Percentiles rank a stretch among this genome's conserved stretches.
These are phyloP conservation scores for Wickerhamomyces chaumierensis DNA, from an alignment of 805 yeast species.

Conservation along the genomic window DNA sequence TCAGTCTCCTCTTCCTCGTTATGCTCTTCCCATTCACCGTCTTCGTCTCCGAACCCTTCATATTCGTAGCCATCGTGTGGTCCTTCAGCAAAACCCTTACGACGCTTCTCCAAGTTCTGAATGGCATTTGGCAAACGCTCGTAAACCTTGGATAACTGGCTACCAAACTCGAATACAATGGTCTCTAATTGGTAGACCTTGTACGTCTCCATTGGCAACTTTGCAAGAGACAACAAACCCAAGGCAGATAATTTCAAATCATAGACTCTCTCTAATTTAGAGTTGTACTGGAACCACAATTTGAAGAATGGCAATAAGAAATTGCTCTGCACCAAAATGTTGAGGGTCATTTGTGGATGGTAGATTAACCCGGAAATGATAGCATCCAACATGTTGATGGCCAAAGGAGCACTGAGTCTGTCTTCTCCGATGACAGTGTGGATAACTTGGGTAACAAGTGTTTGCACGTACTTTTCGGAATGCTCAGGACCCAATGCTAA, in stretches of 20 bases:
- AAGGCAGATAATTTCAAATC: constrained; percentile 70
- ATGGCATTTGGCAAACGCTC: constrained; percentile 65
- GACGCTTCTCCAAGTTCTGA: constrained; percentile 47
- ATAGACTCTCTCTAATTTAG: constrained; percentile 54
- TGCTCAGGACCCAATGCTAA: constrained; percentile 36
- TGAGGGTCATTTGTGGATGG: constrained; percentile 43
- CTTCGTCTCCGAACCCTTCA: constrained; percentile 19
- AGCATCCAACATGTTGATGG: constrained; percentile 43
- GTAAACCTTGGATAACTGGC: constrained; percentile 38
- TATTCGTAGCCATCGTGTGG: constrained; percentile 21
- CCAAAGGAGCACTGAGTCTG: constrained; percentile 22
- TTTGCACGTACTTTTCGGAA: constrained; percentile 33
- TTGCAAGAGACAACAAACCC: constrained; percentile 45
- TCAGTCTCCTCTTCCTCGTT: constrained; percentile 19
- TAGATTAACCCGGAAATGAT: constrained; percentile 54
- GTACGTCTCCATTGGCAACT: constrained; percentile 19
- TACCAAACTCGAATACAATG: constrained; percentile 37
- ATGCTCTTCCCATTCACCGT: constrained; percentile 25
- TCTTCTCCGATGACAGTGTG: constrained; percentile 23
- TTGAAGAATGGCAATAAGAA: constrained; percentile 41
- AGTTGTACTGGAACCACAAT: constrained; percentile 49
- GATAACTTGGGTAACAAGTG: constrained; percentile 28
- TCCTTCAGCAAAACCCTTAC: constrained; percentile 29
- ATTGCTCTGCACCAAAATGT: constrained; percentile 32
- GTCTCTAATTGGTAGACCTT: constrained; percentile 23